phyloP scores from a whole-genome alignment of 805 yeast species.

The Wickerhamiella musiphila region DNA sequence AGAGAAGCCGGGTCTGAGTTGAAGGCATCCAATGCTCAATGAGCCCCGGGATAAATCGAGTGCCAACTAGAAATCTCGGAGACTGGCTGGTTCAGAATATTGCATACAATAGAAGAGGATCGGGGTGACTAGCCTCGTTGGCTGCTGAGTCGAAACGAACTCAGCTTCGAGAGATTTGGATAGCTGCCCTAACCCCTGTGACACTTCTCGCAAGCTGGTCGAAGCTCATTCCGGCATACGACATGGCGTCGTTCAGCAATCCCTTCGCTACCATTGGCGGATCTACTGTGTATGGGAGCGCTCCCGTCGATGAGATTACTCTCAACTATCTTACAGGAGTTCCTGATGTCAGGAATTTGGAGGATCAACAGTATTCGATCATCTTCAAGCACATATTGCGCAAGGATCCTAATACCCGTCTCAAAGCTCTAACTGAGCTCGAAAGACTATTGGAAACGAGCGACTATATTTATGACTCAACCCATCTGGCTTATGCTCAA shows the following conservation, averaged over 20 bases:
- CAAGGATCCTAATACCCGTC: constrained; percentile 71
- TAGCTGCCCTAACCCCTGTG: no score
- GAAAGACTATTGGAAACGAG: constrained; percentile 20
- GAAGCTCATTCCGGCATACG: background rate
- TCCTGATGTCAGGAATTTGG: constrained; percentile 45
- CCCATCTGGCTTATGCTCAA: constrained; percentile 54
- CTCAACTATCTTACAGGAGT: constrained; percentile 60
- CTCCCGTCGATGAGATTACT: constrained; percentile 30
- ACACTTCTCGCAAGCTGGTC: no score
- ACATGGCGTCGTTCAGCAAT: constrained; percentile 3
- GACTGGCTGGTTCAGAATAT: no score
- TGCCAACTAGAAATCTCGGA: no score
- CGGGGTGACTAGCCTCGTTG: no score
- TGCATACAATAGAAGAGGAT: no score
- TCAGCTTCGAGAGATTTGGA: no score
- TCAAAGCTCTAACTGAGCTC: constrained; percentile 52
- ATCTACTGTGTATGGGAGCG: constrained; percentile 3
- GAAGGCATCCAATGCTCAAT: no score
- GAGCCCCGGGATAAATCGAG: no score
- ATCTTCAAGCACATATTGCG: constrained; percentile 63
- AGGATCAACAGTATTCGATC: constrained; percentile 35
- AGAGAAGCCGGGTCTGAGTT: no score
- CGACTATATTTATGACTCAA: constrained; percentile 32
- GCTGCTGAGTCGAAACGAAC: no score
- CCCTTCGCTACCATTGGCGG: constrained; percentile 14